Percentiles rank a stretch among this genome's conserved stretches.
These are phyloP conservation scores for Entoloma clypeatum DNA, from an alignment of 1,284 basidiomycete genomes.

Conservation along the genomic window DNA sequence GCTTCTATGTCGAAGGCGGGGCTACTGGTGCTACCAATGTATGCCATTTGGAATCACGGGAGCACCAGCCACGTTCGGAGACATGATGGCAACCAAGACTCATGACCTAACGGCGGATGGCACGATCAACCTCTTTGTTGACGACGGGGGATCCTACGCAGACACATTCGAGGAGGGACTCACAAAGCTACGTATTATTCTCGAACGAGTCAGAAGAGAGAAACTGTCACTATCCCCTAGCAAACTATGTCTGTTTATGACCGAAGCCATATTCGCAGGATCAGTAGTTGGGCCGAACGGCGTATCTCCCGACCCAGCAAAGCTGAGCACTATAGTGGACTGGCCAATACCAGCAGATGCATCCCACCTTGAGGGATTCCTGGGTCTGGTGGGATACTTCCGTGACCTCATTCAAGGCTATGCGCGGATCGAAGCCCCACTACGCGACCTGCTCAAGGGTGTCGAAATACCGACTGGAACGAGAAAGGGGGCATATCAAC, in stretches of 20 bases:
- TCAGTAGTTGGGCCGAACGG: slow-evolving; percentile 27
- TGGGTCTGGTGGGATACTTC: slow-evolving; percentile 25
- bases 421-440: slow-evolving; percentile 20
- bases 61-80: slow-evolving; percentile 34
- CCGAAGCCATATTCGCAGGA: slow-evolving; percentile 31
- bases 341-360: slow-evolving; percentile 30
- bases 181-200: slow-evolving; percentile 19
- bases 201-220: slow-evolving; percentile 19
- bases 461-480: slow-evolving; percentile 21
- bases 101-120: slow-evolving; percentile 29
- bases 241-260: slow-evolving; percentile 32
- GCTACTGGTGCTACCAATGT: slow-evolving; percentile 31
- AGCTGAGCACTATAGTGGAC: slow-evolving; percentile 33
- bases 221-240: slow-evolving; percentile 29
- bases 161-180: slow-evolving; percentile 26
- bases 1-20: slow-evolving; percentile 36
- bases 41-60: slow-evolving; percentile 44
- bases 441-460: slow-evolving; percentile 25
- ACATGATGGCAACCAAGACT: slow-evolving; percentile 29
- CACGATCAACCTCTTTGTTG: slow-evolving; percentile 31
- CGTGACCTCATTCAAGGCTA: slow-evolving; percentile 23
- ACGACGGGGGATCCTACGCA: slow-evolving; percentile 27
- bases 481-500: slow-evolving; percentile 22
- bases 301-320: slow-evolving; percentile 28
- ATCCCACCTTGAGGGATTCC: slow-evolving; percentile 24